Base-by-base conservation (phyloP, 179 eudicot genomes). In the Camellia oleifera region DNA sequence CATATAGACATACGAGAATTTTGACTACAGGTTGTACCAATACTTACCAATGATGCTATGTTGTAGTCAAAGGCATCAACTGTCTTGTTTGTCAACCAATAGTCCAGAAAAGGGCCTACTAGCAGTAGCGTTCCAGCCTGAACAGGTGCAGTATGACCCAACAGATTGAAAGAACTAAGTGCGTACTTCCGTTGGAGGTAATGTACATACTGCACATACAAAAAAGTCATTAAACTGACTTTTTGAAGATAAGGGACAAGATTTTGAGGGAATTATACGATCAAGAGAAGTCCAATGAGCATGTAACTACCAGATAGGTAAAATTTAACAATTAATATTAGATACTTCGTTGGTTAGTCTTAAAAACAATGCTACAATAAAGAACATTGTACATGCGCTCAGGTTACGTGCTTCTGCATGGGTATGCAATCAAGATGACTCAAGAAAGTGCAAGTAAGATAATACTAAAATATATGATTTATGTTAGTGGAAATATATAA, bases 71-170 rank as follows among this genome's bases (percentile, higher is more conserved):
- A 88, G 69, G 79, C 79, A 73, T 85, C 82, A 44, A 88, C 84
- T 78, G 81, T 86, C 81, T 84, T 85, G 84, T 82, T 80, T 12
- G 88, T 86, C 83, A 88, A 79, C 88, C 88, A 86, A 77, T 83
- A 86, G 77, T 88, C 90, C 81, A 88, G 72, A 79, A 88, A 82
- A 32, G 90, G 90, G 74, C 90, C 90, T 62, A 84, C 0, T 42
- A 84, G 20, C 72, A 88, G 81, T 60, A 88, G 78, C 20, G 85
- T 70, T 64, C 81, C 88, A 80, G 90, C 90, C 87, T 88, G 90
- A 32, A 76, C 85, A 12, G 90, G 90, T 72, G 90, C 90, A 61
- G 90, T 88, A 72, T 88, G 90, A 18, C 90, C 90, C 86, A 32
- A 32, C 40, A 32, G 40, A 32, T 32, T 32, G 40, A 32, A 32